Conservation (phyloP, 2,329 filamentous ascomycete genomes). For the Sporothrix dimorphospora region DNA sequence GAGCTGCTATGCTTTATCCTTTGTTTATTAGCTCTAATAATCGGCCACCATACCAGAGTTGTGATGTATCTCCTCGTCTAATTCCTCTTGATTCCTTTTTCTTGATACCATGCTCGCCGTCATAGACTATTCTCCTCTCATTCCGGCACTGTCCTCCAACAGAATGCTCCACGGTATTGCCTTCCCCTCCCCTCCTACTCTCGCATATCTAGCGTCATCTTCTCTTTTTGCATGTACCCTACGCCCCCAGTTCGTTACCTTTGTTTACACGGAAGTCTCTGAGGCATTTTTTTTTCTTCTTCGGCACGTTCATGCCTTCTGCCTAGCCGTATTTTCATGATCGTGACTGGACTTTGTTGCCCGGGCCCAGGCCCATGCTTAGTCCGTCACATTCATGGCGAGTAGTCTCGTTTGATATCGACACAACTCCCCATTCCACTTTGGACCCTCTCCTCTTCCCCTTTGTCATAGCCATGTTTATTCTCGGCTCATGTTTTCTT, state of each 20-base stretch:
- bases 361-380: background rate
- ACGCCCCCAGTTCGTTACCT: background rate
- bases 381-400: background rate
- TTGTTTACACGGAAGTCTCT: background rate
- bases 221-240: background rate
- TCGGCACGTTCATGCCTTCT: background rate
- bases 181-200: background rate
- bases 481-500: conserved; percentile 15
- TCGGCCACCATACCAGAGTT: background rate
- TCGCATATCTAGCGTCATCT: background rate
- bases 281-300: conserved; percentile 9
- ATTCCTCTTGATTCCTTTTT: background rate
- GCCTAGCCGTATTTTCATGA: background rate
- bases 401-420: background rate
- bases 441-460: background rate
- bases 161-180: background rate
- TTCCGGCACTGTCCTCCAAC: background rate
- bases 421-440: conserved; percentile 11
- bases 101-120: background rate
- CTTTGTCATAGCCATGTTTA: background rate
- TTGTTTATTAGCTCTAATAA: background rate
- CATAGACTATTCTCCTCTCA: background rate
- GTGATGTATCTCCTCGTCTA: background rate
- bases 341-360: background rate
- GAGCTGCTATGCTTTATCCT: background rate